phyloP scores from a whole-genome alignment of 192 early-diverging fungal genomes.

The Backusella westeae region DNA sequence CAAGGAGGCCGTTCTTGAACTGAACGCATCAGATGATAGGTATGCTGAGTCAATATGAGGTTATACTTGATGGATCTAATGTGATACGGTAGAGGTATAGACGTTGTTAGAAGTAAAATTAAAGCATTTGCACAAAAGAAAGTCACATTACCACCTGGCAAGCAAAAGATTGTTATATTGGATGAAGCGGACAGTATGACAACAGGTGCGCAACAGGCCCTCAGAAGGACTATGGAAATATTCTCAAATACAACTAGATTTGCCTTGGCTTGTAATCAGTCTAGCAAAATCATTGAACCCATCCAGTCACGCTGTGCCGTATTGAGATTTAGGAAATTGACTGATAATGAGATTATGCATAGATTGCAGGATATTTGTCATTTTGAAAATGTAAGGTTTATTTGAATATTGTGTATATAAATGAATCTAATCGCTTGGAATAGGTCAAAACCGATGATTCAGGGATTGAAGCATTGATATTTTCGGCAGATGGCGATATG shows the following conservation, averaged over 20 bases:
- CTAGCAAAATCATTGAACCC: conserved; percentile 97
- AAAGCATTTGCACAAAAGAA: conserved; percentile 99
- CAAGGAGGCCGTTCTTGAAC: conserved; percentile 94
- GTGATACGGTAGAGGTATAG: conserved; percentile 74
- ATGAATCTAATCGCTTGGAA: background rate
- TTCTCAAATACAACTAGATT: conserved; percentile 95
- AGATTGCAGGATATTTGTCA: conserved; percentile 84
- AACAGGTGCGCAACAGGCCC: conserved; percentile 92
- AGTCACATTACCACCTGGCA: conserved; percentile 85
- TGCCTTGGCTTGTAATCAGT: conserved; percentile 95
- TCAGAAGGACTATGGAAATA: conserved; percentile 97
- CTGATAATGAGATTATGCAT: conserved; percentile 74
- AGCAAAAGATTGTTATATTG: conserved; percentile 89
- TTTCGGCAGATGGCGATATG: conserved; percentile 98
- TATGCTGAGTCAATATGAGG: conserved; percentile 28
- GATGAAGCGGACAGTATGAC: conserved; percentile 99
- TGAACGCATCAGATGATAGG: conserved; percentile 99
- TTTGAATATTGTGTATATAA: background rate
- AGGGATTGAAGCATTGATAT: conserved; percentile 92
- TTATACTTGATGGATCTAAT: no score
- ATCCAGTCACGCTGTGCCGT: conserved; percentile 96
- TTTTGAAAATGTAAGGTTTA: conserved; percentile 61
- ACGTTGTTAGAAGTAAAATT: conserved; percentile 94
- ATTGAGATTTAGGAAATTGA: conserved; percentile 79
- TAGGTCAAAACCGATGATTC: conserved; percentile 82